Evolutionary conservation across 768 basidiomycete genomes (phyloP), one percentile per base, ranked within the genome.

Genomic region (Boletus fagicola): DNA sequence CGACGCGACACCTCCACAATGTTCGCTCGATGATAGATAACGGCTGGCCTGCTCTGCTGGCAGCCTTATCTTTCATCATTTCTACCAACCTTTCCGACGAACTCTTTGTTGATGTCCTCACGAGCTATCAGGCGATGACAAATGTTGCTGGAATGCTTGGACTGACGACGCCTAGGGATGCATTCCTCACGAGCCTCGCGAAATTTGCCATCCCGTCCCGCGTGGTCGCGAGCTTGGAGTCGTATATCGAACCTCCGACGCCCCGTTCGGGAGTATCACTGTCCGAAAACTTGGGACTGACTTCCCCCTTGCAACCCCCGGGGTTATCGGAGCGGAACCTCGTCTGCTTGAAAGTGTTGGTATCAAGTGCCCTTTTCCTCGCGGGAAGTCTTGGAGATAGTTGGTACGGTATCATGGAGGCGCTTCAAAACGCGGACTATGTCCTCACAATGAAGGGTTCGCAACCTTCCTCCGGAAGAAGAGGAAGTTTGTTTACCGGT

Each of bases 351-450:
- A 92, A 92, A 62, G 87, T 91, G 2, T 76, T 94, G 54, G 78
- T 97, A 9, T 79, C 83, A 0, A 87, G 87, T 59, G 86, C 90
- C 1, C 74, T 92, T 28, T 90, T 90, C 69, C 79, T 98, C 10
- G 90, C 92, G 0, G 91, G 90, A 0, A 88, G 87, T 55, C 80
- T 97, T 7, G 93, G 87, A n/a, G 82, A 86, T 56, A 92, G 89
- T 58, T 98, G 96, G 96, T 96, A 92, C 70, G 81, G 87, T 45
- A 82, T 98, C 10, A 77, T 98, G 51, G 95, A 98, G 66, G 85
- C 89, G 1, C 74, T 98, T 24, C 96, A 98, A 74, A 98, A 94
- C 62, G 95, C 96, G 8, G 94, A 96, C 65, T 94, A 94, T 64
- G 90, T 99, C 20, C 77, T 98, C 20, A 83, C 83, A 10, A 76